Evolutionary conservation across 2,329 filamentous ascomycete species (phyloP).

Genomic region (Exophiala bonariae): DNA sequence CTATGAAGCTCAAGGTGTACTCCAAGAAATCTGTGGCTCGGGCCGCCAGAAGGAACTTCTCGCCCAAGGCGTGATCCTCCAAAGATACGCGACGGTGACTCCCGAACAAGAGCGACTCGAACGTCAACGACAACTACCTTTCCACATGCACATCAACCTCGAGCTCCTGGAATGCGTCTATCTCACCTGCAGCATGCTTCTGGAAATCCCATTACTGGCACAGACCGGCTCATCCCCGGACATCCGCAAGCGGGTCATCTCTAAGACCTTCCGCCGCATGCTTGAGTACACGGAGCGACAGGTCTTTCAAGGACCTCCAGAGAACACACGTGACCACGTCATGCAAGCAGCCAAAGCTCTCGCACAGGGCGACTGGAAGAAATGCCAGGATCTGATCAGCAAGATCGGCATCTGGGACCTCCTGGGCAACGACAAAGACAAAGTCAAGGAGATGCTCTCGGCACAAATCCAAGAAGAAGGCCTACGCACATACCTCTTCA

Average conservation of each 20-base stretch:
- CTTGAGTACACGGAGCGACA: conserved; percentile 99
- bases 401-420: conserved; percentile 99
- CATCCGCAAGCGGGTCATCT: conserved; percentile 95
- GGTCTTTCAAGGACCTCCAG: conserved; percentile 96
- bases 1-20: conserved; percentile 95
- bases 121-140: conserved; percentile 94
- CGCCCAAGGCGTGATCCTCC: conserved; percentile 97
- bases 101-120: conserved; percentile 97
- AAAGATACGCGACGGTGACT: conserved; percentile 92
- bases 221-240: conserved; percentile 96
- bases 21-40: conserved; percentile 97
- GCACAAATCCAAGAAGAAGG: conserved; percentile 99
- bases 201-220: conserved; percentile 94
- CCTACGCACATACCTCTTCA: conserved; percentile 97
- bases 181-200: conserved; percentile 97
- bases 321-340: conserved; percentile 98
- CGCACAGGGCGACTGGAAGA: conserved; percentile 98
- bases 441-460: conserved; percentile 95
- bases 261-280: conserved; percentile 99
- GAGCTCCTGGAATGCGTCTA: conserved; percentile 98
- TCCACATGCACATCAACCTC: conserved; percentile 99
- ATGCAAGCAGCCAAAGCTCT: conserved; percentile 99
- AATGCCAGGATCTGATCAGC: conserved; percentile 88
- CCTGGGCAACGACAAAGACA: conserved; percentile 76
- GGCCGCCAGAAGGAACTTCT: conserved; percentile 97